Evolutionary conservation across 495 filamentous ascomycete species (phyloP).

Genomic region (Rhypophila decipiens): DNA sequence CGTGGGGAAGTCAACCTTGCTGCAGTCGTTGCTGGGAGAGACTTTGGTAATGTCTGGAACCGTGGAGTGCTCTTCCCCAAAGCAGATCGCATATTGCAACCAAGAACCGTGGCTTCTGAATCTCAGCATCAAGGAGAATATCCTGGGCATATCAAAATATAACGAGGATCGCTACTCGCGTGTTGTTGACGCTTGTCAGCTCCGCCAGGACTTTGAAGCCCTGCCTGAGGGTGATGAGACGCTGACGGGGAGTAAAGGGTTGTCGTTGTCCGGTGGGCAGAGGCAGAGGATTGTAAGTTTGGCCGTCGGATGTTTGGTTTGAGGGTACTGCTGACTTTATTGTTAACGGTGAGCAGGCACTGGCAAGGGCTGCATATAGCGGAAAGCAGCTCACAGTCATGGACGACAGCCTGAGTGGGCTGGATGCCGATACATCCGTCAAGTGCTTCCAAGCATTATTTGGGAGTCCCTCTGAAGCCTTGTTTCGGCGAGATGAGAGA

Average conservation of each 20-base stretch:
- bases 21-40: background rate
- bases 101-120: background rate
- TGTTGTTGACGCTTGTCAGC: conserved; percentile 54
- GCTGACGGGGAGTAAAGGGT: conserved; percentile 55
- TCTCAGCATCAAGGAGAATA: conserved; percentile 31
- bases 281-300: conserved; percentile 46
- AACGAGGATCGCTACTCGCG: conserved; percentile 37
- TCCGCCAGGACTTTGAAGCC: conserved; percentile 54
- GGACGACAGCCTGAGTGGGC: conserved; percentile 38
- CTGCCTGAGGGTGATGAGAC: conserved; percentile 59
- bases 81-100: background rate
- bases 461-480: conserved; percentile 43
- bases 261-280: conserved; percentile 59
- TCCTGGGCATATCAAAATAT: conserved; percentile 33
- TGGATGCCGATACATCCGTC: conserved; percentile 39
- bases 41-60: background rate
- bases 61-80: background rate
- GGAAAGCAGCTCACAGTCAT: conserved; percentile 14
- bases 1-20: background rate
- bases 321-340: background rate
- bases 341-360: conserved; percentile 11
- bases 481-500: conserved; percentile 42
- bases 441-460: conserved; percentile 40
- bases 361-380: conserved; percentile 19
- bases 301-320: too few species aligned